Evolutionary conservation across 2,329 filamentous ascomycete genomes (phyloP).

Genomic region (Trichoderma oligosporum): DNA sequence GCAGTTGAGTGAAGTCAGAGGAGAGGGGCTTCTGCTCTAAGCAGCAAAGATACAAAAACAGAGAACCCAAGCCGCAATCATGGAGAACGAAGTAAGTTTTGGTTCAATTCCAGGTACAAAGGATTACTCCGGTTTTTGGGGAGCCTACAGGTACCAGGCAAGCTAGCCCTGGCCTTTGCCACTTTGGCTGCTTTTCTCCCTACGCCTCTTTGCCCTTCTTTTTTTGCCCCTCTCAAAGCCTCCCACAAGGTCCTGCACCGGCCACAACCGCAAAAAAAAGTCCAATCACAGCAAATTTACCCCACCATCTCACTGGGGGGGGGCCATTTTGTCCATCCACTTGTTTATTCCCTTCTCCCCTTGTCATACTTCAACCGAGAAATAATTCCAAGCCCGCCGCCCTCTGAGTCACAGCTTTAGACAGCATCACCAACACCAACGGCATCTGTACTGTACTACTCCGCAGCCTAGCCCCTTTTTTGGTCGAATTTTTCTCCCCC

Average conservation of each 20-base stretch:
- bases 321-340: conserved; percentile 12
- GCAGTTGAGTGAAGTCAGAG: neutral
- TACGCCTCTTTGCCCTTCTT: neutral
- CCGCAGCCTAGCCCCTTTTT: conserved; percentile 2
- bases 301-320: conserved; percentile 8
- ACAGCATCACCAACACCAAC: conserved; percentile 17
- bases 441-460: conserved; percentile 14
- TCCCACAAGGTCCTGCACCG: conserved; percentile 8
- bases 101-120: neutral
- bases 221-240: conserved; percentile 14
- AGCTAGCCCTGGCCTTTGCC: conserved; percentile 11
- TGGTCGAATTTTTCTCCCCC: neutral
- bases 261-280: conserved; percentile 9
- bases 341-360: conserved; percentile 5
- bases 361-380: neutral
- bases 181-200: neutral
- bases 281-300: conserved; percentile 18
- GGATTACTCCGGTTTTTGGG: conserved; percentile 3
- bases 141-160: conserved; percentile 5
- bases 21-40: neutral
- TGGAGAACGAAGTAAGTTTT: conserved; percentile 25
- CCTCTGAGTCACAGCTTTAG: conserved; percentile 11
- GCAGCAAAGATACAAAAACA: neutral
- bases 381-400: neutral
- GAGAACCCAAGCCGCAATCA: conserved; percentile 17